Conservation (phyloP, 2,329 filamentous ascomycete genomes). For the Claviceps sp. region DNA sequence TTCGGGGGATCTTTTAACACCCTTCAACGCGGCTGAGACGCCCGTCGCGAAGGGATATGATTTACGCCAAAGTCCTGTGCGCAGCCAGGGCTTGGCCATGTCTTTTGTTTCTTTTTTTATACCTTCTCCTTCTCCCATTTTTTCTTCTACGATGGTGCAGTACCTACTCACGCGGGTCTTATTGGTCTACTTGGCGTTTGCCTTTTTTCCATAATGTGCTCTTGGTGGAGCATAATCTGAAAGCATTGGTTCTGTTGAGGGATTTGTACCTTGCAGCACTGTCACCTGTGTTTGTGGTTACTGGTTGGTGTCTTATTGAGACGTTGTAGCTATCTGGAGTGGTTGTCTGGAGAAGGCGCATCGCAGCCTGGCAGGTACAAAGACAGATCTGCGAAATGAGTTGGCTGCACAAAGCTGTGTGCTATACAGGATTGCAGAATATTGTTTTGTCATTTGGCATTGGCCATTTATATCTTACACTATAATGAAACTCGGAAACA, state of each 20-base stretch:
- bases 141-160: not conserved
- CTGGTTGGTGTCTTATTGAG: not conserved
- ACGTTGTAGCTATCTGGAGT: too few relatives aligned
- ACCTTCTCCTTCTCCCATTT: not conserved
- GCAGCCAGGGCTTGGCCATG: not conserved
- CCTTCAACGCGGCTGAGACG: conserved; percentile 2
- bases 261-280: not conserved
- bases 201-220: not conserved
- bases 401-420: too few relatives aligned
- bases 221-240: not conserved
- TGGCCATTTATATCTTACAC: too few relatives aligned
- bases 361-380: too few relatives aligned
- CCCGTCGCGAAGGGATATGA: not conserved
- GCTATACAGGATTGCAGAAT: too few relatives aligned
- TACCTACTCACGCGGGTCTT: not conserved
- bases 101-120: not conserved
- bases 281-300: not conserved
- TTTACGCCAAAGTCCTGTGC: not conserved
- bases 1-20: not conserved
- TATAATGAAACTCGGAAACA: too few relatives aligned
- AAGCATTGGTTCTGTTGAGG: not conserved
- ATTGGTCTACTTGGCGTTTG: not conserved
- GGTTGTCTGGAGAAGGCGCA: too few relatives aligned
- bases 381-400: too few relatives aligned
- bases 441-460: too few relatives aligned